These are phyloP conservation scores for Candida incommunis DNA, from an alignment of 805 yeast genomes.

Conservation along the genomic window DNA sequence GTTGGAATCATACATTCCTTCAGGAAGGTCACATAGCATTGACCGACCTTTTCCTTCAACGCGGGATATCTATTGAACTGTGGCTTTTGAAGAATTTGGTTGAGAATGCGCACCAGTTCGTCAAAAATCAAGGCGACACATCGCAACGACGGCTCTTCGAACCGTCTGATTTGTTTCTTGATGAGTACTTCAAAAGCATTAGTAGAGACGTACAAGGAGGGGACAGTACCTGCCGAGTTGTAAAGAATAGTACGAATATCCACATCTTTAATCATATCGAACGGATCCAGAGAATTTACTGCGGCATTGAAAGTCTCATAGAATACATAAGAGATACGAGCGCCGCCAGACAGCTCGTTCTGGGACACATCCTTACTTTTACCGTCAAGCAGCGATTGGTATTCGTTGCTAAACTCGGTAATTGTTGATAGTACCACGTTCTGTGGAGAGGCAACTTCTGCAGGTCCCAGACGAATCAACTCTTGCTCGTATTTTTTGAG, in stretches of 20 bases:
- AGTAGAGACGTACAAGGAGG: constrained; percentile 91
- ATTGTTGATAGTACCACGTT: constrained; percentile 83
- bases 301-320: constrained; percentile 95
- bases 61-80: constrained; percentile 82
- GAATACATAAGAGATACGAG: constrained; percentile 92
- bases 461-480: constrained; percentile 63
- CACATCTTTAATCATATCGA: constrained; percentile 86
- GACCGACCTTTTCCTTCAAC: constrained; percentile 77
- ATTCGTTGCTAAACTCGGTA: constrained; percentile 89
- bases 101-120: constrained; percentile 81
- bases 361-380: constrained; percentile 82
- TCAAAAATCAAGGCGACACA: constrained; percentile 88
- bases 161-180: constrained; percentile 80
- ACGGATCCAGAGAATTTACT: constrained; percentile 82
- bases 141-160: constrained; percentile 84
- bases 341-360: constrained; percentile 92
- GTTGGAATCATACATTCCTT: constrained; percentile 77
- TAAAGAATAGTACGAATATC: constrained; percentile 96
- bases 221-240: constrained; percentile 92
- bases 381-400: constrained; percentile 83
- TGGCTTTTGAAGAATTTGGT: constrained; percentile 70
- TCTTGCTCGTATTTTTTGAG: constrained; percentile 77
- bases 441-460: constrained; percentile 68
- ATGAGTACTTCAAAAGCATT: constrained; percentile 93
- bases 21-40: constrained; percentile 64